phyloP scores from a whole-genome alignment of 345 rosid genomes.

The Arabis hirsuta region DNA sequence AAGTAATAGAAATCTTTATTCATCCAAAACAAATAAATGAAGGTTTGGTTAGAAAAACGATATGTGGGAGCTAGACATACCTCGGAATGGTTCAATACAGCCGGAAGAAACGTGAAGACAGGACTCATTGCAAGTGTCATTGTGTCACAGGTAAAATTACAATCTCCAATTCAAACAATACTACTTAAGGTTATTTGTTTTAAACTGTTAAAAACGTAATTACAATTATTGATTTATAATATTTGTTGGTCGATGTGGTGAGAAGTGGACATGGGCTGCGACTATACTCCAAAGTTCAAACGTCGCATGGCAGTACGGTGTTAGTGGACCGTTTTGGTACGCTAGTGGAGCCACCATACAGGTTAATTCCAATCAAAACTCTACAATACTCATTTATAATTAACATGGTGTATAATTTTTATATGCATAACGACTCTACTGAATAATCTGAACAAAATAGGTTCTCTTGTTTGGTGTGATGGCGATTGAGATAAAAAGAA shows the following conservation, averaged over 20 bases:
- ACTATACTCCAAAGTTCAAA: conserved; percentile 97
- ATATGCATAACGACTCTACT: neutral
- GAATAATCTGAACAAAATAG: conserved; percentile 43
- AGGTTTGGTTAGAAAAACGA: conserved; percentile 87
- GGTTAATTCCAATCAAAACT: conserved; percentile 49
- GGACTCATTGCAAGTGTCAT: conserved; percentile 95
- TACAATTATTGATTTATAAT: neutral
- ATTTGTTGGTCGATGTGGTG: neutral
- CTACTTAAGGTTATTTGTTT: neutral
- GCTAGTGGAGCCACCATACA: conserved; percentile 96
- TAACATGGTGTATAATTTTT: neutral
- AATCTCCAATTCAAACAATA: neutral
- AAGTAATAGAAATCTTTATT: no score
- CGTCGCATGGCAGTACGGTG: conserved; percentile 93
- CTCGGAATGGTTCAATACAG: conserved; percentile 98
- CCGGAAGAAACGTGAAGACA: conserved; percentile 93
- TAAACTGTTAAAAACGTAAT: neutral
- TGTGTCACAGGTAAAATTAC: conserved; percentile 70
- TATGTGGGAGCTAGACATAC: conserved; percentile 86
- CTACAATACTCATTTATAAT: neutral
- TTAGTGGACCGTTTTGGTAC: conserved; percentile 98
- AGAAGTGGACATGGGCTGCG: conserved; percentile 98
- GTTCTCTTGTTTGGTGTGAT: conserved; percentile 87
- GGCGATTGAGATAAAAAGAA: conserved; percentile 96
- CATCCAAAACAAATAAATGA: neutral